Base-by-base conservation (phyloP, 2,329 filamentous ascomycete species). In the Colletotrichum karsti region DNA sequence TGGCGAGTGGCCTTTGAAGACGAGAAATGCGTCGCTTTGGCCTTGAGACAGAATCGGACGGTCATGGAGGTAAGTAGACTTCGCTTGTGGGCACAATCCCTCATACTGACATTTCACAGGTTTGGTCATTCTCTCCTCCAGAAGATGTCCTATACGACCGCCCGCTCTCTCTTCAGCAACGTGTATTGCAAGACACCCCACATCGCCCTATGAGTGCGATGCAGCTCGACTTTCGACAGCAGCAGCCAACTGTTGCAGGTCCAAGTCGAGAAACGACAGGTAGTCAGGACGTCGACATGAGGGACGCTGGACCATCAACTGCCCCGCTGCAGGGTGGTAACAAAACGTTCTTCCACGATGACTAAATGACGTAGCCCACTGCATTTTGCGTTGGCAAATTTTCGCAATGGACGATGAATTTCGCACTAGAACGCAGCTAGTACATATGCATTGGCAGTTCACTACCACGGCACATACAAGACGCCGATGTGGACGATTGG, bases 1-100 rank as follows among this genome's bases (percentile, higher is more conserved):
- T 99, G 96, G 96, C 89, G 96, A 67, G 95, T 99, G 35, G 96
- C 97, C 0, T 99, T 99, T 78, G 96, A 99, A 77, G 95, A 97
- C 72, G 96, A 99, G 80, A 98, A 98, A 80, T 97, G 95, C 66
- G 95, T 99, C 30, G 95, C 97, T 33, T 93, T 99, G 86, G 96
- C 96, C 8, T 92, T 94, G 74, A 88, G 95, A 68, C 90, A 90
- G 58, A 91, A 91, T 63, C 90, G 95, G 70, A 98, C 97, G 0
- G 92, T 98, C 70, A 99, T 99, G 96, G 96, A 99, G 91, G 95
- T 97, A 82, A 83, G 10, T n/a, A 10, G n/a, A n/a, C n/a, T n/a
- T 33, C 5, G 13, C 22, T 18, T 13, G 7, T 4, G 8, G 1
- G 10, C 6, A 18, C 4, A 64, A 56, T 28, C 8, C 26, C 20